phyloP scores from a whole-genome alignment of 495 filamentous ascomycete species.

The Xylaria acuta region DNA sequence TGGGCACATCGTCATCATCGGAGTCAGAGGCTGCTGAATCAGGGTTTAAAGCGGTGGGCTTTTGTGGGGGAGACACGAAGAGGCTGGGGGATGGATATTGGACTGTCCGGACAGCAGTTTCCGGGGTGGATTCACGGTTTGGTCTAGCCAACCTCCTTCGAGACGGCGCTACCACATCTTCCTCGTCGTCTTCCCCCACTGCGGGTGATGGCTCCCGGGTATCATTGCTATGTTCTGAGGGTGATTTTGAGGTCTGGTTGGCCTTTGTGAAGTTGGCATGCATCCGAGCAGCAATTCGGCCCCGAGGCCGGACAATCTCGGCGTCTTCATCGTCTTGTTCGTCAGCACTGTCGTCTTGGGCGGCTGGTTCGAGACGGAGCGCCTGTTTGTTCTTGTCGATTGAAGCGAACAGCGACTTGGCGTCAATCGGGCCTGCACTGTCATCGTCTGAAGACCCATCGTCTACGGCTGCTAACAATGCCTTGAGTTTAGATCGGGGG shows the following conservation, averaged over 20 bases:
- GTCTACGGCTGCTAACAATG: constrained; percentile 68
- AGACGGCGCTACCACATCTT: constrained; percentile 38
- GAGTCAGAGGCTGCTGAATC: constrained; percentile 46
- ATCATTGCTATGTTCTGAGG: constrained; percentile 13
- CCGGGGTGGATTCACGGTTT: constrained; percentile 45
- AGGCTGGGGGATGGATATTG: constrained; percentile 38
- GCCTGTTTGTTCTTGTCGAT: constrained; percentile 27
- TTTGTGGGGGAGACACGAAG: constrained; percentile 51
- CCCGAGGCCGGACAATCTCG: constrained; percentile 65
- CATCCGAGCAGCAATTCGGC: constrained; percentile 75
- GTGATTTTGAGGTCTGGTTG: background rate
- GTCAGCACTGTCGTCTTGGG: constrained; percentile 39
- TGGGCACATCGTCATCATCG: constrained; percentile 56
- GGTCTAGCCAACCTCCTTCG: constrained; percentile 40
- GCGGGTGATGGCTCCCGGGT: background rate
- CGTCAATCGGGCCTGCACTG: constrained; percentile 21
- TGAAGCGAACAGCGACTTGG: constrained; percentile 28
- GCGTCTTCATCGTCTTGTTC: constrained; percentile 56
- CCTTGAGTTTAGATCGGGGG: constrained; percentile 72
- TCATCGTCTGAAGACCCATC: constrained; percentile 63
- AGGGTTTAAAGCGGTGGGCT: constrained; percentile 25
- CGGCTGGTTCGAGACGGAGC: constrained; percentile 9
- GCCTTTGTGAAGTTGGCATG: constrained; percentile 45
- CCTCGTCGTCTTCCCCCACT: constrained; percentile 38
- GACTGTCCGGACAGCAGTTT: constrained; percentile 27